phyloP scores from a whole-genome alignment of 2,329 filamentous ascomycete genomes.

The Ceratocystis cacaofunesta region DNA sequence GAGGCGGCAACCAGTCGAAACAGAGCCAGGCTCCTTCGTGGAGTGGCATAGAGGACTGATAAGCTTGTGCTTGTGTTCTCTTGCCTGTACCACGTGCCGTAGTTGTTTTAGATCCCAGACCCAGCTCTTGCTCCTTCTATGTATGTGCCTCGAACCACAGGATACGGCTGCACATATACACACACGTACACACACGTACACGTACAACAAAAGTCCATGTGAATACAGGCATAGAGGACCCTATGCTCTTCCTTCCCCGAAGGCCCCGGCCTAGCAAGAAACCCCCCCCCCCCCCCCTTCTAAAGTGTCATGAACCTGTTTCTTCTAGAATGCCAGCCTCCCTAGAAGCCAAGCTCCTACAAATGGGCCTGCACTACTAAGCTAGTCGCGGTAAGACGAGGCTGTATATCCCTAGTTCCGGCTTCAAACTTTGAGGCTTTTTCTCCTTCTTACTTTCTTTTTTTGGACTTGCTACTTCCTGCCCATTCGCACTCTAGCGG shows the following conservation, averaged over 20 bases:
- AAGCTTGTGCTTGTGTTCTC: conserved; percentile 1
- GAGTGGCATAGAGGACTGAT: not conserved
- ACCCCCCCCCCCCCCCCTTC: not conserved
- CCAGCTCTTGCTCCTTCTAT: not conserved
- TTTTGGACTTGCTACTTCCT: not conserved
- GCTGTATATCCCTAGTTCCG: not conserved
- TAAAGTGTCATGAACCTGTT: not conserved
- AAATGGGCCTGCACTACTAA: no score
- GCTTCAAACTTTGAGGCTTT: conserved; percentile 1
- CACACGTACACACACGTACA: not conserved
- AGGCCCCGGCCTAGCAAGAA: no score
- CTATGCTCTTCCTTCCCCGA: not conserved
- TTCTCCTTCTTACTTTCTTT: not conserved
- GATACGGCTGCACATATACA: not conserved
- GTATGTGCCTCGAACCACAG: not conserved
- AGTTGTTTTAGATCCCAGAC: not conserved
- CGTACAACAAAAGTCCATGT: not conserved
- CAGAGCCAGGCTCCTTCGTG: not conserved
- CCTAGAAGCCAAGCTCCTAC: not conserved
- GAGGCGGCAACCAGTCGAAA: no score
- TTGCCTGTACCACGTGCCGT: not conserved
- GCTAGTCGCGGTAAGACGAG: not conserved
- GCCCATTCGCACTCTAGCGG: not conserved
- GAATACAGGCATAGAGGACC: not conserved
- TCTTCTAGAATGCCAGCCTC: not conserved